Evolutionary conservation across 257 asterid genomes (phyloP).

Genomic region (Thymus mandschuricus): DNA sequence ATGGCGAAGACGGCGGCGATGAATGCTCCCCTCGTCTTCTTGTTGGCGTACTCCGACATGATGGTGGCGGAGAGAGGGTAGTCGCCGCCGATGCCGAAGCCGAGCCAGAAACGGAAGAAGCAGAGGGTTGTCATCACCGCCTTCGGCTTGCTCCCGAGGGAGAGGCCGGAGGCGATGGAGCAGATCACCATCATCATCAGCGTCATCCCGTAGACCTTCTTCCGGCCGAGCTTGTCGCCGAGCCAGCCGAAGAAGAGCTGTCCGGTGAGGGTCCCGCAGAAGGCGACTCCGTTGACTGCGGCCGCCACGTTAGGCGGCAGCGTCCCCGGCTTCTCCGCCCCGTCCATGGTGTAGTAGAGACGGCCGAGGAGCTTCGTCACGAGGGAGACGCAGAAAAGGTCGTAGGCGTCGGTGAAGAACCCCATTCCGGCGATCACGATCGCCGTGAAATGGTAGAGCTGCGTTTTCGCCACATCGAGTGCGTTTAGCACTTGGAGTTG

Average conservation of each 20-base stretch:
- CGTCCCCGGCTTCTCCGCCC: slow-evolving; percentile 42
- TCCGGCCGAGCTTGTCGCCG: slow-evolving; percentile 70
- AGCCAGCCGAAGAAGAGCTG: slow-evolving; percentile 81
- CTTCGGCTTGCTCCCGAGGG: slow-evolving; percentile 46
- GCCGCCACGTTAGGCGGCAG: slow-evolving; percentile 51
- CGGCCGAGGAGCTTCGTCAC: slow-evolving; percentile 59
- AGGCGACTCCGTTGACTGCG: slow-evolving; percentile 65
- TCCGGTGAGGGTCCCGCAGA: slow-evolving; percentile 65
- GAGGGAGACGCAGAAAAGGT: slow-evolving; percentile 54
- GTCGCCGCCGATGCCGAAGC: slow-evolving; percentile 81
- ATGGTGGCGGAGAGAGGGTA: slow-evolving; percentile 76
- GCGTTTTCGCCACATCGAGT: slow-evolving; percentile 64
- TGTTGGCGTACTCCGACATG: slow-evolving; percentile 77
- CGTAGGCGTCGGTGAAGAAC: slow-evolving; percentile 71
- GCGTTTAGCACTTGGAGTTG: slow-evolving; percentile 59
- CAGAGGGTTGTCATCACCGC: slow-evolving; percentile 69
- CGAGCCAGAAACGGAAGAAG: slow-evolving; percentile 76
- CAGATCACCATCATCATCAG: slow-evolving; percentile 58
- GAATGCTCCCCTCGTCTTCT: slow-evolving; percentile 70
- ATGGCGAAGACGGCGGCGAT: slow-evolving; percentile 77
- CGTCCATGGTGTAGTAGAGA: slow-evolving; percentile 40
- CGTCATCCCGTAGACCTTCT: slow-evolving; percentile 66
- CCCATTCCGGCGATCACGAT: slow-evolving; percentile 72
- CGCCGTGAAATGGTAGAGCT: slow-evolving; percentile 67
- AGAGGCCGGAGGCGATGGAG: slow-evolving; percentile 61